These are phyloP conservation scores for Echeveria elegans DNA, from an alignment of 164 flowering plant genomes.

Conservation along the genomic window DNA sequence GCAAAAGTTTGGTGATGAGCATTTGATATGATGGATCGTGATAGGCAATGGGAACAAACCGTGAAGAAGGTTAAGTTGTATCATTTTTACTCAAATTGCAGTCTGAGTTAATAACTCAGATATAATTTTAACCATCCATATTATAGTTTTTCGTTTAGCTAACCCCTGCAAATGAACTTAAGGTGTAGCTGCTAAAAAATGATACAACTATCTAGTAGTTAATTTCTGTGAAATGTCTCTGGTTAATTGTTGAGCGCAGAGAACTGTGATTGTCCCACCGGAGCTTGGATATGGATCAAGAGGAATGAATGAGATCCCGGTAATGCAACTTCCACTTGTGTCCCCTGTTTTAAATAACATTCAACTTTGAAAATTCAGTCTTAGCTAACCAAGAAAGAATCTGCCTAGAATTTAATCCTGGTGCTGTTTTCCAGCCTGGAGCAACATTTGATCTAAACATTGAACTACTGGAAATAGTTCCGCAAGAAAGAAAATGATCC, in stretches of 20 bases:
- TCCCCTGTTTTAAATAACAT: neutral
- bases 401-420: neutral
- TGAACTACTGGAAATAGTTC: slow-evolving; percentile 69
- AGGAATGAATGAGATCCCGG: slow-evolving; percentile 94
- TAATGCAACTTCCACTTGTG: slow-evolving; percentile 21
- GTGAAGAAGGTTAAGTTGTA: neutral
- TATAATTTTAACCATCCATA: too few relatives aligned
- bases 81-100: neutral
- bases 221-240: too few relatives aligned
- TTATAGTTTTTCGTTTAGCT: neutral
- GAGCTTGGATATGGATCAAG: slow-evolving; percentile 83
- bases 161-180: neutral
- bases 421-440: slow-evolving; percentile 59
- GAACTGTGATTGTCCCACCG: slow-evolving; percentile 95
- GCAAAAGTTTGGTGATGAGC: neutral
- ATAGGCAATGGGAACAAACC: neutral
- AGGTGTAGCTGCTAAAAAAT: neutral
- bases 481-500: slow-evolving; percentile 33
- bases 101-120: too few relatives aligned
- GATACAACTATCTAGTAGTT: neutral
- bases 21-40: neutral
- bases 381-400: neutral
- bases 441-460: slow-evolving; percentile 76
- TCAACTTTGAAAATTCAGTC: neutral
- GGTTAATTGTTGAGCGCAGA: slow-evolving; percentile 31